Conservation (phyloP, 257 asterid genomes). For the Solanum piurae region DNA sequence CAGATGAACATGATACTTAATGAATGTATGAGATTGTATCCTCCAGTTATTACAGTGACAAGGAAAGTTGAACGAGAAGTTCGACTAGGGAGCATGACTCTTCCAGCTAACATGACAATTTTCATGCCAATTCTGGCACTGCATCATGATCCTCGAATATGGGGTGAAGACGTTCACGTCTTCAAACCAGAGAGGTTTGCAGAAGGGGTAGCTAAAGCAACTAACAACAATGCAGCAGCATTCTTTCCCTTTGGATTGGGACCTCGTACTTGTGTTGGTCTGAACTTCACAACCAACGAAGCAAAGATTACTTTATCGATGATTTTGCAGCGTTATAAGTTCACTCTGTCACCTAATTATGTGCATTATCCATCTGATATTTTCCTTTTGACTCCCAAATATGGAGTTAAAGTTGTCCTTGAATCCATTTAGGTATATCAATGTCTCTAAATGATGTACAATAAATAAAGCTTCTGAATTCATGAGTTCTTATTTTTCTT, state of each 20-base stretch:
- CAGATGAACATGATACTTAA: slow-evolving; percentile 57
- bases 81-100: slow-evolving; percentile 19
- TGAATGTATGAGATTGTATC: slow-evolving; percentile 47
- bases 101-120: slow-evolving; percentile 27
- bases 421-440: slow-evolving; percentile 8
- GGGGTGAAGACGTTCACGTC: slow-evolving; percentile 48
- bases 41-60: slow-evolving; percentile 33
- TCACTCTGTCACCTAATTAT: slow-evolving; percentile 32
- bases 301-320: slow-evolving; percentile 43
- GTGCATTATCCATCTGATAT: slow-evolving; percentile 36
- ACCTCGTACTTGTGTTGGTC: slow-evolving; percentile 50
- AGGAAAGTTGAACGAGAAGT: slow-evolving; percentile 31
- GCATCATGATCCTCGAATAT: slow-evolving; percentile 32
- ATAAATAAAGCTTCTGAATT: neutral
- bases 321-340: slow-evolving; percentile 39
- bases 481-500: neutral
- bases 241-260: slow-evolving; percentile 54
- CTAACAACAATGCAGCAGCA: slow-evolving; percentile 35
- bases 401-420: slow-evolving; percentile 41
- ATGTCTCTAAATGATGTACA: neutral
- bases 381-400: slow-evolving; percentile 36
- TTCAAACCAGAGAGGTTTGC: slow-evolving; percentile 53
- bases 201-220: slow-evolving; percentile 45
- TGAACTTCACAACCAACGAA: slow-evolving; percentile 47
- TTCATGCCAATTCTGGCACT: slow-evolving; percentile 28